Conservation (phyloP, 169 alveolate species). For the Cryptosporidium xiaoi region DNA sequence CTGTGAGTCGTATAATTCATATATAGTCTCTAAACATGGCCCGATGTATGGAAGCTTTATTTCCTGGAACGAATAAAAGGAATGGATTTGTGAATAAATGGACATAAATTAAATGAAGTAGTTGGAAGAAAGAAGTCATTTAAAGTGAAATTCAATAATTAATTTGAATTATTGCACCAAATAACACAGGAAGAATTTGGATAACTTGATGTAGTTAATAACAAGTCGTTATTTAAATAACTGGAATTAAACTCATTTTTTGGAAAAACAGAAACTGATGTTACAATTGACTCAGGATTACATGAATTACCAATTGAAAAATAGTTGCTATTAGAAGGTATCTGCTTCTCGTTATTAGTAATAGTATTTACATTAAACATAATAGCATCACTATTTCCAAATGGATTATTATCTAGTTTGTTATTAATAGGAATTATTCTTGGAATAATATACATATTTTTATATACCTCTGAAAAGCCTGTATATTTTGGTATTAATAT, state of each 20-base stretch:
- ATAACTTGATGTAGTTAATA: constrained; percentile 52
- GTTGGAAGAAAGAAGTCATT: neutral
- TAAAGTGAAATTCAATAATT: neutral
- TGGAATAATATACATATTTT: constrained; percentile 36
- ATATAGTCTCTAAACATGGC: no score
- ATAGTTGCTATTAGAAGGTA: neutral
- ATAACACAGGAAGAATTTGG: constrained; percentile 41
- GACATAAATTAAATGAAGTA: neutral
- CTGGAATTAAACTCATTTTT: neutral
- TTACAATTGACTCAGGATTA: constrained; percentile 4
- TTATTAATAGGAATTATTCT: neutral
- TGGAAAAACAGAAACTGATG: constrained; percentile 41
- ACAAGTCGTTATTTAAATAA: neutral
- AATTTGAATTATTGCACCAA: constrained; percentile 5
- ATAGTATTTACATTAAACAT: neutral
- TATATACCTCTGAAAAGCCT: constrained; percentile 34
- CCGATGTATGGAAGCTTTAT: no score
- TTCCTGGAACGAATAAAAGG: no score
- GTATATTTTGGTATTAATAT: constrained; percentile 11
- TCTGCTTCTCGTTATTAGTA: no score
- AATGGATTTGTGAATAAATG: no score
- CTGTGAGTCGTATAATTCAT: no score
- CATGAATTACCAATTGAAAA: neutral
- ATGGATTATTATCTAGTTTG: no score
- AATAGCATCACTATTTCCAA: constrained; percentile 10